These are phyloP conservation scores for Boletus pseudopeckii DNA, from an alignment of 768 basidiomycete species.

Conservation along the genomic window DNA sequence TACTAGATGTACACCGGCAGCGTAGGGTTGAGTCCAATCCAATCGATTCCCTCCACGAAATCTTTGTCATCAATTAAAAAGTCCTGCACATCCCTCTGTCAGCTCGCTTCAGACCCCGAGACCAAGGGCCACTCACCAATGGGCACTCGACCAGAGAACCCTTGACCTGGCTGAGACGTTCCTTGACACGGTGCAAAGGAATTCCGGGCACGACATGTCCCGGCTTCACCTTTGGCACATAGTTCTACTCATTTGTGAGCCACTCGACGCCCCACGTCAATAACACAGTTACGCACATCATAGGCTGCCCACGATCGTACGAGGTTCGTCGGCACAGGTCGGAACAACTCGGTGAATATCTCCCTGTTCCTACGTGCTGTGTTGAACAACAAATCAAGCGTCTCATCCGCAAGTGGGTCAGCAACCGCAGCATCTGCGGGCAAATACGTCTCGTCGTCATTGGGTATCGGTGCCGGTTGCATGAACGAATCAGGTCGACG, in stretches of 20 bases:
- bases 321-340: constrained; percentile 80
- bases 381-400: constrained; percentile 55
- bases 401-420: constrained; percentile 71
- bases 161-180: constrained; percentile 62
- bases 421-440: constrained; percentile 65
- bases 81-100: constrained; percentile 44
- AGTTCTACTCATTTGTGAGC: constrained; percentile 44
- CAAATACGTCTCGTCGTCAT: constrained; percentile 59
- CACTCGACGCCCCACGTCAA: neutral
- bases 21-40: constrained; percentile 72
- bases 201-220: constrained; percentile 78
- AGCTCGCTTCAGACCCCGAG: constrained; percentile 1
- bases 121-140: constrained; percentile 43
- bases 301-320: constrained; percentile 79
- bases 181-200: constrained; percentile 68
- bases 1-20: constrained; percentile 71
- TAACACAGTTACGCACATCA: constrained; percentile 46
- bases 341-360: constrained; percentile 83
- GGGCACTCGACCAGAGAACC: constrained; percentile 77
- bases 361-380: constrained; percentile 81
- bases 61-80: constrained; percentile 81
- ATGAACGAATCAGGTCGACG: constrained; percentile 53
- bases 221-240: constrained; percentile 70
- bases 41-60: constrained; percentile 66
- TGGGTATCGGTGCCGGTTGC: constrained; percentile 72